phyloP scores from a whole-genome alignment of 371 early-diverging fungal genomes.

The Saksenaea oblongispora region DNA sequence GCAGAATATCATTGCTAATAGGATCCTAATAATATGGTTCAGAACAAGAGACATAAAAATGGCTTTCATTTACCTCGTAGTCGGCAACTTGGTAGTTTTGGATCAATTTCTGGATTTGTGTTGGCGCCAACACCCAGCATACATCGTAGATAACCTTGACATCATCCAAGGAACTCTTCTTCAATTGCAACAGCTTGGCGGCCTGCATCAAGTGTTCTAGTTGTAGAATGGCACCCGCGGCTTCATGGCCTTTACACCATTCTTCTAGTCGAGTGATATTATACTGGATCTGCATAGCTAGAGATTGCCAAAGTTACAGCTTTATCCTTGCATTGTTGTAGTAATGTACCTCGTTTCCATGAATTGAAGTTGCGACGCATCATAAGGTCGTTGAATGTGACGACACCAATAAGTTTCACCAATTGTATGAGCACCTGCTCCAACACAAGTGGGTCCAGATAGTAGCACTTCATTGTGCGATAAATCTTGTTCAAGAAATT shows the following conservation, averaged over 20 bases:
- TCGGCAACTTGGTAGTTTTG: conserved; percentile 77
- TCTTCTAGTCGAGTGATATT: conserved; percentile 95
- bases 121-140: conserved; percentile 91
- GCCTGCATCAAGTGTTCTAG: conserved; percentile 93
- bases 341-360: conserved; percentile 74
- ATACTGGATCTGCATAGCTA: conserved; percentile 95
- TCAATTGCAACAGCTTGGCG: conserved; percentile 92
- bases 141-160: conserved; percentile 95
- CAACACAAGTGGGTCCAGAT: conserved; percentile 79
- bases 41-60: not conserved
- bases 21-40: conserved; percentile 53
- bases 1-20: conserved; percentile 86
- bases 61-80: conserved; percentile 56
- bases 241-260: conserved; percentile 94
- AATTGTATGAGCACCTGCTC: conserved; percentile 89
- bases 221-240: conserved; percentile 87
- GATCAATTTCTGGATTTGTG: conserved; percentile 94
- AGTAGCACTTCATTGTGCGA: conserved; percentile 94
- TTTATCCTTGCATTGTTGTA: not conserved
- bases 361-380: conserved; percentile 89
- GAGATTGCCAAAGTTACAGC: too few species aligned
- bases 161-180: conserved; percentile 89
- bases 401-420: conserved; percentile 87
- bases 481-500: conserved; percentile 89
- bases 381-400: conserved; percentile 93